Percentiles rank a stretch among this genome's conserved stretches.
These are phyloP conservation scores for Testicularia cyperi DNA, from an alignment of 1,284 basidiomycete species.

Conservation along the genomic window DNA sequence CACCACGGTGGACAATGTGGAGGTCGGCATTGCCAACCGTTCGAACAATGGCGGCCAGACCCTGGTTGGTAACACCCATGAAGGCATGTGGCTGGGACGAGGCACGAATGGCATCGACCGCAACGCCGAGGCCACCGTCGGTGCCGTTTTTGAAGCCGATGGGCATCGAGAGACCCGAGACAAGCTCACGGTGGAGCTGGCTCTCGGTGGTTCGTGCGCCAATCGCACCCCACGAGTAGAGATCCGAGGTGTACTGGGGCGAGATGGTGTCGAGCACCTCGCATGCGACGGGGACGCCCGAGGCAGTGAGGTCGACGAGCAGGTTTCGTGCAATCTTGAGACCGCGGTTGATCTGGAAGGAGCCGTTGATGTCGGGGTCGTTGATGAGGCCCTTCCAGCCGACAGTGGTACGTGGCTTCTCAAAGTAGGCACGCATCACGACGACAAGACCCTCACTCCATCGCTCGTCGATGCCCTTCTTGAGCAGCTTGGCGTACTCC, in stretches of 20 bases:
- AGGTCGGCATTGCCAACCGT: slow-evolving; percentile 75
- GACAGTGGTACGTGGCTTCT: slow-evolving; percentile 76
- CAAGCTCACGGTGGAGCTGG: slow-evolving; percentile 63
- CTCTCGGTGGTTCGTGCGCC: slow-evolving; percentile 83
- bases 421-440: slow-evolving; percentile 93
- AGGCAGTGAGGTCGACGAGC: slow-evolving; percentile 81
- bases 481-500: slow-evolving; percentile 72
- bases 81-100: slow-evolving; percentile 53
- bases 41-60: slow-evolving; percentile 89
- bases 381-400: slow-evolving; percentile 71
- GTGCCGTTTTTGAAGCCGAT: slow-evolving; percentile 98
- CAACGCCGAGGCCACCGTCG: slow-evolving; percentile 70
- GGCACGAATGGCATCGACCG: slow-evolving; percentile 58
- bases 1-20: slow-evolving; percentile 60
- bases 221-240: slow-evolving; percentile 95
- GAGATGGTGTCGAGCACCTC: slow-evolving; percentile 76
- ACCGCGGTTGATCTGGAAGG: slow-evolving; percentile 96
- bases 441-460: slow-evolving; percentile 78
- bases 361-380: slow-evolving; percentile 85
- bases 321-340: slow-evolving; percentile 74
- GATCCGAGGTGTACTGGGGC: slow-evolving; percentile 66
- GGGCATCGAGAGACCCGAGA: slow-evolving; percentile 58
- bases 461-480: slow-evolving; percentile 4
- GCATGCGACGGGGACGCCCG: slow-evolving; percentile 88
- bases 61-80: slow-evolving; percentile 58